These are phyloP conservation scores for Trichoderma sp. DNA, from an alignment of 2,329 filamentous ascomycete genomes.

Conservation along the genomic window DNA sequence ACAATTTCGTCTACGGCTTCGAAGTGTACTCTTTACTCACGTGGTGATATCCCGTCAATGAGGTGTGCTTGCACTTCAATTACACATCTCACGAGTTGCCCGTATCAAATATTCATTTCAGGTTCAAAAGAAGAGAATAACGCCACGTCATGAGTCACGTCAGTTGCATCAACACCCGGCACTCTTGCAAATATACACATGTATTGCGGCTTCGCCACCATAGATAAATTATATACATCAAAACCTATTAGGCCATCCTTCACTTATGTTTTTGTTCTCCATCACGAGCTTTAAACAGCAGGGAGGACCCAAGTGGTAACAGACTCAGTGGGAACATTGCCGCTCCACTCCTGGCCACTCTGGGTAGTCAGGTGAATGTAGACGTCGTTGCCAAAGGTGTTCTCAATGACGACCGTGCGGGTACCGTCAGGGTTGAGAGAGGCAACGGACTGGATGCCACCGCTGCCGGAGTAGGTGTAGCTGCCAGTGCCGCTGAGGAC, in stretches of 20 bases:
- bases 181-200: neutral
- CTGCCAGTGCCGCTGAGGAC: slow-evolving; percentile 49
- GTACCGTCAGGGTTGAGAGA: slow-evolving; percentile 50
- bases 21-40: neutral
- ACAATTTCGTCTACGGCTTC: neutral
- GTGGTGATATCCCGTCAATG: neutral
- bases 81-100: neutral
- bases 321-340: slow-evolving; percentile 26
- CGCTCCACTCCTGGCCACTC: slow-evolving; percentile 30
- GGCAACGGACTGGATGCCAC: slow-evolving; percentile 49
- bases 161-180: neutral
- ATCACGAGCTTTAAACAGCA: neutral
- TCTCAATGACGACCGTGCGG: slow-evolving; percentile 44
- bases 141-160: neutral
- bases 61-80: neutral
- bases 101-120: neutral
- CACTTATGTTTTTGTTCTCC: neutral
- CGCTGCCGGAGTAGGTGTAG: slow-evolving; percentile 34
- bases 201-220: neutral
- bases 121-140: neutral
- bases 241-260: neutral
- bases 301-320: slow-evolving; percentile 31
- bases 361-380: slow-evolving; percentile 28
- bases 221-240: slow-evolving; percentile 21
- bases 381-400: slow-evolving; percentile 28